Base-by-base conservation (phyloP, 371 early-diverging fungal genomes). In the Capniomyces stellatus region DNA sequence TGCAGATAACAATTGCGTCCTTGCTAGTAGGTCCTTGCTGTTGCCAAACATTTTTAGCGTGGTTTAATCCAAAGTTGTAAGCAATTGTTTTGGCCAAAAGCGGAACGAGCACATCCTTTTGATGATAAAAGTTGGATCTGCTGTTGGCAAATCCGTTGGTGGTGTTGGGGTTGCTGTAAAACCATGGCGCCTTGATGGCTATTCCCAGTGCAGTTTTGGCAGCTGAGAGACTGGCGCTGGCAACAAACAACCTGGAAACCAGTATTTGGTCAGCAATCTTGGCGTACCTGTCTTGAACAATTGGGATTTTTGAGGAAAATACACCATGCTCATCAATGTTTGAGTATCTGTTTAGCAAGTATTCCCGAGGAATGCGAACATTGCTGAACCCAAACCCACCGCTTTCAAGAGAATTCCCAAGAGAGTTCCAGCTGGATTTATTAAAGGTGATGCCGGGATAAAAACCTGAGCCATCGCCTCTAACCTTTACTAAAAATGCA, bases 241-340 rank as follows among this genome's bases (percentile, higher is more conserved):
- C 78, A 51, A 83, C 79, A 21, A 79, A 78, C 23, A 84, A 63
- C 49, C 83, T 71, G 12, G 83, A 82, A 3, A 75, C 70, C 28
- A 84, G 63, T 41, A 84, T 64, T 54, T 83, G 85, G 64, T 82
- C 80, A 21, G 82, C 82, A 21, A 84, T 83, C 49, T 65, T 74
- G 24, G 83, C 60, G 67, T 82, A 84, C 25, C 82, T 75, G 27
- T 70, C 69, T 35, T 82, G 72, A 47, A 77, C 74, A 46, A 61
- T 67, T 22, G 54, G 46, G 54, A 84, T 74, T 23, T 51, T 31
- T 10, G 76, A 76, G 19, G 63, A 55, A 60, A 74, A 78, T 18
- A 55, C 67, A 31, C 81, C 82, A 25, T 80, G 72, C 18, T 62
- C 59, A n/a, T 69, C 64, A 30, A 84, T 66, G 46, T 84, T 78